These are phyloP conservation scores for Allium fistulosum DNA, from an alignment of 106 monocot species.

Conservation along the genomic window DNA sequence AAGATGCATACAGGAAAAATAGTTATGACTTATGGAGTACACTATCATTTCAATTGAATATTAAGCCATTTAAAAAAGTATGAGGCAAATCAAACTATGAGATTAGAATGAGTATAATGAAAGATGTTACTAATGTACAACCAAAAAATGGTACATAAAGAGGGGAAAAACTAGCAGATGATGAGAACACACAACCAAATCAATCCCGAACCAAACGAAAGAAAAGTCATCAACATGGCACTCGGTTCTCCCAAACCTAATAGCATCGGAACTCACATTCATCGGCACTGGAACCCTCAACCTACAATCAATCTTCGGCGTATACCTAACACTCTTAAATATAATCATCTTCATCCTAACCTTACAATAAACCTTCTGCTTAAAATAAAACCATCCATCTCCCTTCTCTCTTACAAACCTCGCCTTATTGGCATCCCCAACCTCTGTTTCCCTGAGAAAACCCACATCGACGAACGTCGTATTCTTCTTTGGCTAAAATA, in stretches of 20 bases:
- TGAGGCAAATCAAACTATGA: too few species aligned
- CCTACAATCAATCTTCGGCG: conserved; percentile 18
- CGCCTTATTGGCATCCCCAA: neutral
- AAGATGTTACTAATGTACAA: too few species aligned
- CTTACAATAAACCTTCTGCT: conserved; percentile 12
- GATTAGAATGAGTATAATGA: too few species aligned
- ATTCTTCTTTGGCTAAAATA: conserved; percentile 18
- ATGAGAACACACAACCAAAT: too few species aligned
- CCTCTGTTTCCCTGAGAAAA: conserved; percentile 7
- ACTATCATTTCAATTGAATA: too few species aligned
- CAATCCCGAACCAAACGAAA: too few species aligned
- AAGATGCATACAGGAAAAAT: too few species aligned
- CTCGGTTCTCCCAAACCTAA: conserved; percentile 6
- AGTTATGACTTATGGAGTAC: too few species aligned
- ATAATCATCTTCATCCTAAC: conserved; percentile 26
- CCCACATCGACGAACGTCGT: neutral
- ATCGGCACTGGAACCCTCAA: conserved; percentile 16
- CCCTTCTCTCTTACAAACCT: neutral
- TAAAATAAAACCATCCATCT: conserved; percentile 13
- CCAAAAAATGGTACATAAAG: too few species aligned
- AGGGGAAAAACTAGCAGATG: too few species aligned
- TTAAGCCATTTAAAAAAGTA: too few species aligned
- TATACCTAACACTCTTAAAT: conserved; percentile 17
- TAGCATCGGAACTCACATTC: neutral
- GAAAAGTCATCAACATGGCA: conserved; percentile 12